Evolutionary conservation across 495 filamentous ascomycete species (phyloP).

Genomic region (Astrothelium macrocarpum): DNA sequence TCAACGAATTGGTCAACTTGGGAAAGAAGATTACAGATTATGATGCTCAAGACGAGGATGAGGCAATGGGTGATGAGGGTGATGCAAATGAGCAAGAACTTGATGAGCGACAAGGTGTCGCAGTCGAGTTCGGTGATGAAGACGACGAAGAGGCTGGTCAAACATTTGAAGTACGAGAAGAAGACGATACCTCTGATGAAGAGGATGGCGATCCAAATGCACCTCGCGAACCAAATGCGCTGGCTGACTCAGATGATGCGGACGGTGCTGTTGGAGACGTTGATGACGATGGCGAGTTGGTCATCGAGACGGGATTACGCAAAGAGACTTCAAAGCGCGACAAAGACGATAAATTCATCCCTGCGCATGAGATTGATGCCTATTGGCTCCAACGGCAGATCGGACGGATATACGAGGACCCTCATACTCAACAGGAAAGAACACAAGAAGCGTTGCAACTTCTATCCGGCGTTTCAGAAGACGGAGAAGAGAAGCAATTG

Average conservation of each 20-base stretch:
- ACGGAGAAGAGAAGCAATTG: constrained; percentile 66
- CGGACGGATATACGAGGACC: constrained; percentile 74
- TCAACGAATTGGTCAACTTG: constrained; percentile 92
- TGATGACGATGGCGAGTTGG: constrained; percentile 49
- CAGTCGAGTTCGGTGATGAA: constrained; percentile 90
- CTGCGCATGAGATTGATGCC: constrained; percentile 84
- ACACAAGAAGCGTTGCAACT: constrained; percentile 71
- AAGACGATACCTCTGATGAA: constrained; percentile 62
- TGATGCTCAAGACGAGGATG: constrained; percentile 92
- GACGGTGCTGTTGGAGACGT: constrained; percentile 42
- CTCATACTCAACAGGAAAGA: constrained; percentile 84
- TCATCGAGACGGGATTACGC: constrained; percentile 57
- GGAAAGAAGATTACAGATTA: constrained; percentile 99
- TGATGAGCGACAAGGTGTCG: constrained; percentile 91
- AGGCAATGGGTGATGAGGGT: constrained; percentile 59
- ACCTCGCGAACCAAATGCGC: constrained; percentile 22
- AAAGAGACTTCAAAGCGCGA: constrained; percentile 35
- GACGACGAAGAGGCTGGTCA: constrained; percentile 74
- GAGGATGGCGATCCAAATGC: constrained; percentile 29
- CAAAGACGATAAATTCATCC: constrained; percentile 54
- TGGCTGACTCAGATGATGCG: constrained; percentile 30
- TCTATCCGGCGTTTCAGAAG: constrained; percentile 63
- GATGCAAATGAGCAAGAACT: constrained; percentile 59
- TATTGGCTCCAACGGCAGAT: constrained; percentile 96
- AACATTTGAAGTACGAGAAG: constrained; percentile 73